These are phyloP conservation scores for Syzygium syzygioides DNA, from an alignment of 441 rosid genomes.

Conservation along the genomic window DNA sequence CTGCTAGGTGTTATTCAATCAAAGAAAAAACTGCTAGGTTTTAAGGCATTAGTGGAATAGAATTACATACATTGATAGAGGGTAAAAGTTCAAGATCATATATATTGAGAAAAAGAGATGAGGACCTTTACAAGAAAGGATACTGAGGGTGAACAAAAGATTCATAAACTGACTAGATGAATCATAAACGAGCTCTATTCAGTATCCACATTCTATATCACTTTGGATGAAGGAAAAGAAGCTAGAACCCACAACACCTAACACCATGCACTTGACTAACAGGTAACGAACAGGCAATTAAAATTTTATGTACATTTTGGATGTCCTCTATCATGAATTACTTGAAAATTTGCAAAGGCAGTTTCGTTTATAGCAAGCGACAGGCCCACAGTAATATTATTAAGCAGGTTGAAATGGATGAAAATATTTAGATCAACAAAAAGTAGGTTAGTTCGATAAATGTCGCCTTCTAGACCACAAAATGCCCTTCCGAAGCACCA, in stretches of 20 bases:
- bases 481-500: background rate
- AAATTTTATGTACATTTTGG: background rate
- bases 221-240: background rate
- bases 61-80: background rate
- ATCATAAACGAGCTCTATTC: background rate
- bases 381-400: background rate
- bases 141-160: background rate
- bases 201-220: background rate
- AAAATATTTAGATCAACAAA: background rate
- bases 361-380: background rate
- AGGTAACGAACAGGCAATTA: background rate
- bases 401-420: background rate
- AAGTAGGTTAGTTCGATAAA: background rate
- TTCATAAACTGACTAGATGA: background rate
- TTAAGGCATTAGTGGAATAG: background rate
- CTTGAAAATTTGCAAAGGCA: background rate
- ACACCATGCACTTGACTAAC: background rate
- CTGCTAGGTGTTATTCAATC: background rate
- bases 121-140: background rate
- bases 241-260: background rate
- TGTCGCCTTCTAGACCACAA: background rate
- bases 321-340: background rate
- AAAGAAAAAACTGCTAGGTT: background rate
- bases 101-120: background rate
- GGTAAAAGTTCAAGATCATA: background rate